Conservation (phyloP, 768 basidiomycete species). For the Candolleomyces efflorescens region DNA sequence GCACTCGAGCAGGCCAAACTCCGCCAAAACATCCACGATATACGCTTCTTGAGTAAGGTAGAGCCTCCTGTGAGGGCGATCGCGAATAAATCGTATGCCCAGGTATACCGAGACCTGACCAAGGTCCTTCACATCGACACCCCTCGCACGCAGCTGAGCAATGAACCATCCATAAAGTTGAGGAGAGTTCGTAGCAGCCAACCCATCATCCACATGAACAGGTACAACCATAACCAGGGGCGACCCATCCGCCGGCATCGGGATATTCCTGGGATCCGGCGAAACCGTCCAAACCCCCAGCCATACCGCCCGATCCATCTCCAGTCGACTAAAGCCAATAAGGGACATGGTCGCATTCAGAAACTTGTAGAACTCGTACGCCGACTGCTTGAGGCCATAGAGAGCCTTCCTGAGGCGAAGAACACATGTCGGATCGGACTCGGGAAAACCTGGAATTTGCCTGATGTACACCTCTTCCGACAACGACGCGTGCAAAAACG, state of each 20-base stretch:
- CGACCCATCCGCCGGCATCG: slow-evolving; percentile 14
- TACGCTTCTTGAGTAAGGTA: slow-evolving; percentile 9
- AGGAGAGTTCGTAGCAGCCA: slow-evolving; percentile 13
- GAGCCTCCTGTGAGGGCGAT: background rate
- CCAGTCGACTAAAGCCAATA: slow-evolving; percentile 14
- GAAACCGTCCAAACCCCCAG: slow-evolving; percentile 9
- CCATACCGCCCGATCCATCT: slow-evolving; percentile 23
- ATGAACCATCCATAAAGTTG: slow-evolving; percentile 18
- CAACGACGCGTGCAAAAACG: slow-evolving; percentile 19
- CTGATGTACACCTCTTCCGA: slow-evolving; percentile 16
- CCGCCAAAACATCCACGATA: slow-evolving; percentile 10
- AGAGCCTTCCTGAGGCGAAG: slow-evolving; percentile 17
- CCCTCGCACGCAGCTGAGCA: background rate
- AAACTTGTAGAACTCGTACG: slow-evolving; percentile 18
- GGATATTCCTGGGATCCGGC: slow-evolving; percentile 12
- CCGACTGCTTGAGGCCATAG: slow-evolving; percentile 33
- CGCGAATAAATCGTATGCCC: slow-evolving; percentile 9
- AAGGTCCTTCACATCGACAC: slow-evolving; percentile 12
- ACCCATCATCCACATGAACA: slow-evolving; percentile 24
- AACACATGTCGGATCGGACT: slow-evolving; percentile 7
- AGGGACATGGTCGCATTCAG: slow-evolving; percentile 10
- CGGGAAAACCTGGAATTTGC: slow-evolving; percentile 19
- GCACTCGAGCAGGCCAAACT: slow-evolving; percentile 11
- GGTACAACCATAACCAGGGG: slow-evolving; percentile 16
- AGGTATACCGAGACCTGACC: slow-evolving; percentile 10